These are phyloP conservation scores for Nannochloropsis oceanica DNA, from an alignment of 108 stramenopile species.

Conservation along the genomic window DNA sequence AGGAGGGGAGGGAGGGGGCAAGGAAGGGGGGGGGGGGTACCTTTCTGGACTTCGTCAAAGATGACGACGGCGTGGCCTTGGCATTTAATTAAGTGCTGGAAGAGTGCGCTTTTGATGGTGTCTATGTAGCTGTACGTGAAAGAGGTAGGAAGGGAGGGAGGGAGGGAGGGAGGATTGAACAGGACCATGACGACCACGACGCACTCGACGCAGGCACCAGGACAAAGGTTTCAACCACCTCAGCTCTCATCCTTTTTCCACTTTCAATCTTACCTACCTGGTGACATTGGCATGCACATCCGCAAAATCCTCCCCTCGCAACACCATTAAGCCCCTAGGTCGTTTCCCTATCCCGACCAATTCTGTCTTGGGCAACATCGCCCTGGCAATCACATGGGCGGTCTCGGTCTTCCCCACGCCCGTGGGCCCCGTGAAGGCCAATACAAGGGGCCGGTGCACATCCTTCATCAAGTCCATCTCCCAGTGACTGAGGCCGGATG, in stretches of 20 bases:
- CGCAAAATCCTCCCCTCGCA: background rate
- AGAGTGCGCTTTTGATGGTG: background rate
- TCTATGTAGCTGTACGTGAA: background rate
- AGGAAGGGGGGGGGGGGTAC: background rate
- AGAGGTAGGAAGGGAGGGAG: background rate
- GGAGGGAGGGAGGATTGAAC: background rate
- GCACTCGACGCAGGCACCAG: too few relatives aligned
- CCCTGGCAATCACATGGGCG: conserved; percentile 18
- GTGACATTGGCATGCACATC: background rate
- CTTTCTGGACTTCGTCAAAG: conserved; percentile 31
- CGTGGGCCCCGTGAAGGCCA: conserved; percentile 30
- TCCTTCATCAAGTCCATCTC: background rate
- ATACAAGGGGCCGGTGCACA: conserved; percentile 3
- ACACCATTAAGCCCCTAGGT: background rate
- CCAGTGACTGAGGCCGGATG: background rate
- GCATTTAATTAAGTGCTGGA: conserved; percentile 3
- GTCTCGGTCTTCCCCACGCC: conserved; percentile 35
- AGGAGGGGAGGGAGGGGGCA: background rate
- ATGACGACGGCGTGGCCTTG: conserved; percentile 21
- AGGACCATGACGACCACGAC: too few relatives aligned
- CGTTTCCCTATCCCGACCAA: background rate
- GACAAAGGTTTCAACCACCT: too few relatives aligned
- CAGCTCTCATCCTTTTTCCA: too few relatives aligned
- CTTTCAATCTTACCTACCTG: background rate
- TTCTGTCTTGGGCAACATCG: conserved; percentile 15